Evolutionary conservation across 176 grass and related monocot genomes (phyloP).

Genomic region (Musa troglodytarum): DNA sequence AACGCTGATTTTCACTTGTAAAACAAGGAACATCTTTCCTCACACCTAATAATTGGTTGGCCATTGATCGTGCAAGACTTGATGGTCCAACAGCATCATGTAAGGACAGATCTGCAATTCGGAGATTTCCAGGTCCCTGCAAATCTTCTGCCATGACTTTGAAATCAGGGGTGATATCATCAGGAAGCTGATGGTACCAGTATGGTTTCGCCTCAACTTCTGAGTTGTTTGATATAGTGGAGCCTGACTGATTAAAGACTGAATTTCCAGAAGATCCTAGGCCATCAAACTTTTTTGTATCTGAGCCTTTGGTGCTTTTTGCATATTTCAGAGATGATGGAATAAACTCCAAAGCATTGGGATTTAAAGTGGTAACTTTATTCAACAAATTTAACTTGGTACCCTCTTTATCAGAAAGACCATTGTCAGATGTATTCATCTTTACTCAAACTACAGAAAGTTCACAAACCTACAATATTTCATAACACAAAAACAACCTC

Average conservation of each 20-base stretch:
- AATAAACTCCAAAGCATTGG: constrained; percentile 89
- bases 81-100: constrained; percentile 42
- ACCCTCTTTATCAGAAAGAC: constrained; percentile 34
- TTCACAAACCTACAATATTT: not conserved
- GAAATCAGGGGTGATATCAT: constrained; percentile 93
- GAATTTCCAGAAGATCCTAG: constrained; percentile 35
- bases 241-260: constrained; percentile 37
- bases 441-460: constrained; percentile 2
- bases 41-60: constrained; percentile 40
- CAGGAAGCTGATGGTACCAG: constrained; percentile 81
- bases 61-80: constrained; percentile 34
- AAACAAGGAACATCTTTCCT: constrained; percentile 40
- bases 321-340: constrained; percentile 72
- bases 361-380: constrained; percentile 69
- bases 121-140: constrained; percentile 41
- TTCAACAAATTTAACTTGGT: constrained; percentile 48
- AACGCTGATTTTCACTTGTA: constrained; percentile 27
- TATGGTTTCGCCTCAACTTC: constrained; percentile 81
- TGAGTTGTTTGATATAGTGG: constrained; percentile 38
- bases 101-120: constrained; percentile 52
- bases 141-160: constrained; percentile 52
- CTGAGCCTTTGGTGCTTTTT: constrained; percentile 41
- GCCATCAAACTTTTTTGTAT: constrained; percentile 22
- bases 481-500: constrained; percentile 10
- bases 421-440: constrained; percentile 30